Evolutionary conservation across 106 monocot species (phyloP).

Genomic region (Dendrobium catenatum): DNA sequence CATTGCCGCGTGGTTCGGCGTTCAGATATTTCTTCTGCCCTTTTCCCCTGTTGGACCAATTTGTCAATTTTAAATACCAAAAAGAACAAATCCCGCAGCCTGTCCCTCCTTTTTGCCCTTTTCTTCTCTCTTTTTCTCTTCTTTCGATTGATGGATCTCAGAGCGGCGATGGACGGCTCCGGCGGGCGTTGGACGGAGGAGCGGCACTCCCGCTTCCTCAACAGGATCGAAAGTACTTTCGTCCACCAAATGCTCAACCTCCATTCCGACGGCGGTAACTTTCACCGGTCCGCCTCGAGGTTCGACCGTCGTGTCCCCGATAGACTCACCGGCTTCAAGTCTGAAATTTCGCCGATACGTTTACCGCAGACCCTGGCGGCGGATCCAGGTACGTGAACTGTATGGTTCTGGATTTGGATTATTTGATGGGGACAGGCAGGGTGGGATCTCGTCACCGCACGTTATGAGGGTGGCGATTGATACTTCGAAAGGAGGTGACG

Average conservation of each 20-base stretch:
- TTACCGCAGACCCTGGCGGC: neutral
- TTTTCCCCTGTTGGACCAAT: neutral
- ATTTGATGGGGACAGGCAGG: too few species aligned
- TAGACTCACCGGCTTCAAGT: constrained; percentile 7
- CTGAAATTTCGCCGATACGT: neutral
- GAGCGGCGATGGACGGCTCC: neutral
- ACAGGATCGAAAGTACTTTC: constrained; percentile 20
- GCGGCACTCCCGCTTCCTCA: constrained; percentile 22
- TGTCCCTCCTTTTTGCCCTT: neutral
- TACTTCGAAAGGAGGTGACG: too few species aligned
- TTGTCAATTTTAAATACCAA: neutral
- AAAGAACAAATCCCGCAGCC: neutral
- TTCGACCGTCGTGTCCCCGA: constrained; percentile 6
- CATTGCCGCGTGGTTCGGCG: neutral
- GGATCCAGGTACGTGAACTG: neutral
- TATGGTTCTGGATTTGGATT: neutral
- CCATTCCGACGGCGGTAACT: neutral
- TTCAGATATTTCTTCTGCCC: neutral
- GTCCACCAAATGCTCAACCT: neutral
- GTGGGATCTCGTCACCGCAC: too few species aligned
- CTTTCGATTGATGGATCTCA: neutral
- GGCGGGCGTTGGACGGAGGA: constrained; percentile 20
- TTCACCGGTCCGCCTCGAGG: neutral
- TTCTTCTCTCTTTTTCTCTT: neutral
- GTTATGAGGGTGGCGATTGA: too few species aligned